Percentiles rank a stretch among this genome's conserved stretches.
These are phyloP conservation scores for Yarrowia sp. DNA, from an alignment of 805 yeast genomes.

Conservation along the genomic window DNA sequence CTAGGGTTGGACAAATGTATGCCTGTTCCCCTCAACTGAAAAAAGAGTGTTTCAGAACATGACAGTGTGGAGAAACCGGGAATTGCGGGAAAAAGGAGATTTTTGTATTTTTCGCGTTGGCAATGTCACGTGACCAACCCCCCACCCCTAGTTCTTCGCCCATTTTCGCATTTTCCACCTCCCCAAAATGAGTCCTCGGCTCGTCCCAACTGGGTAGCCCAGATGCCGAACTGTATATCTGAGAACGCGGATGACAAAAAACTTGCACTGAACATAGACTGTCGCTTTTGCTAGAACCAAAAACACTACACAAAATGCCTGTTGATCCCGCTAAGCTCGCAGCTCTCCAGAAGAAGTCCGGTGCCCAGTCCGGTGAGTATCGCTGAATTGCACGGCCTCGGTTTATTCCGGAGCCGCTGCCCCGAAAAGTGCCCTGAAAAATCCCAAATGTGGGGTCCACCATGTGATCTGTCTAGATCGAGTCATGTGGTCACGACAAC, in stretches of 20 bases:
- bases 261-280: constrained; percentile 15
- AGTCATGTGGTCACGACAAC: not conserved
- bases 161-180: too few species aligned
- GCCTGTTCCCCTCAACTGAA: not conserved
- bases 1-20: not conserved
- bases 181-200: not conserved
- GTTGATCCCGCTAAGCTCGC: constrained; percentile 40
- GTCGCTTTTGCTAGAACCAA: constrained; percentile 24
- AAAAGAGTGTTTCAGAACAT: too few species aligned
- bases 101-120: too few species aligned
- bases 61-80: too few species aligned
- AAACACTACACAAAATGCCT: constrained; percentile 38
- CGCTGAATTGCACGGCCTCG: not conserved
- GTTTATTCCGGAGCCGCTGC: not conserved
- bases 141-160: too few species aligned
- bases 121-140: too few species aligned
- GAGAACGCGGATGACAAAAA: constrained; percentile 29
- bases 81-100: too few species aligned
- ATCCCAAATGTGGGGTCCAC: not conserved
- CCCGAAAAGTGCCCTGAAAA: not conserved
- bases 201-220: constrained; percentile 32
- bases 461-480: too few species aligned
- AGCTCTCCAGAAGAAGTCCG: constrained; percentile 59
- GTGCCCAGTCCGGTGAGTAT: constrained; percentile 44
- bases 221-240: constrained; percentile 35